phyloP scores from a whole-genome alignment of 2,329 filamentous ascomycete genomes.

The Aureobasidium sp. region DNA sequence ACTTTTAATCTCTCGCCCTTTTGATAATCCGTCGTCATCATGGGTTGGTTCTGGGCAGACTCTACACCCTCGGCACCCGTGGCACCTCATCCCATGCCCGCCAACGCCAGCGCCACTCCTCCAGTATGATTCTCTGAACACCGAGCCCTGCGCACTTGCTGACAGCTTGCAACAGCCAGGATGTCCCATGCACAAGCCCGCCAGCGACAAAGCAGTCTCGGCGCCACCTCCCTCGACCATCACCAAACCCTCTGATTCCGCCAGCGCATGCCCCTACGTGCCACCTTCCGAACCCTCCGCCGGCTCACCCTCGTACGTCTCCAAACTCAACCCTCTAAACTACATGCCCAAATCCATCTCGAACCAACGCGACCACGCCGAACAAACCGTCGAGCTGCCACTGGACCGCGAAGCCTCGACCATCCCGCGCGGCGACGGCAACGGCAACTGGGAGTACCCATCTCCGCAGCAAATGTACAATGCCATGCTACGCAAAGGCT shows the following conservation, averaged over 20 bases:
- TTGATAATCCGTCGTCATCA: conserved; percentile 25
- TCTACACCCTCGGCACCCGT: conserved; percentile 32
- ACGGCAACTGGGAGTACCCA: conserved; percentile 91
- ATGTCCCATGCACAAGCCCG: conserved; percentile 61
- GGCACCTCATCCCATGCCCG: conserved; percentile 44
- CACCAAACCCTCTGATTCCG: conserved; percentile 22
- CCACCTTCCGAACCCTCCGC: conserved; percentile 36
- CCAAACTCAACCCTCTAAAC: conserved; percentile 74
- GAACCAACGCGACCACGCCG: conserved; percentile 61
- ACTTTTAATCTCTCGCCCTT: neutral
- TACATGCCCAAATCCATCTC: conserved; percentile 90
- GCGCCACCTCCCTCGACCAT: conserved; percentile 27
- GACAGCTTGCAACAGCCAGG: conserved; percentile 46
- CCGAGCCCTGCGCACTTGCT: conserved; percentile 9
- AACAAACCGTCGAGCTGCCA: conserved; percentile 68
- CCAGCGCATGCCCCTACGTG: conserved; percentile 46
- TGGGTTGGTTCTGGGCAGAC: conserved; percentile 70
- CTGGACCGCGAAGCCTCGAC: conserved; percentile 77
- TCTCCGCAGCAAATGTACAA: conserved; percentile 99
- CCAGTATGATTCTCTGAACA: conserved; percentile 40
- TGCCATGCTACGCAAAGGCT: conserved; percentile 89
- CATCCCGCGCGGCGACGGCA: conserved; percentile 74
- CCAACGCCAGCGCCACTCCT: conserved; percentile 42
- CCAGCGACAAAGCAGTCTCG: conserved; percentile 28
- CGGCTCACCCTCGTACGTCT: conserved; percentile 46